Base-by-base conservation (phyloP, 352 stramenopile species). In the Phytophthora palmivora region DNA sequence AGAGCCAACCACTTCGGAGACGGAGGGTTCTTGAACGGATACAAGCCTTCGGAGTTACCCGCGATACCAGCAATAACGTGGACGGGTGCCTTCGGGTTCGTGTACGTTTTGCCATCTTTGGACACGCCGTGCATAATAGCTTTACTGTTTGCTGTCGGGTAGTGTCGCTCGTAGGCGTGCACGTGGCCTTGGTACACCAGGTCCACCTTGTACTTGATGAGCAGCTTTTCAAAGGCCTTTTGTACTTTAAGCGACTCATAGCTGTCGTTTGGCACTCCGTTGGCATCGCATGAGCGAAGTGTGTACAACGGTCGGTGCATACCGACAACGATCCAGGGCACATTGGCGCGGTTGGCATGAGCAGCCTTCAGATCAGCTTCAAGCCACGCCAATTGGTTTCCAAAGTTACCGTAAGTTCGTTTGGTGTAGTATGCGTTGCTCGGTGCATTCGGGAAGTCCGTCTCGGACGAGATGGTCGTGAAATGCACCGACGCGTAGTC, bases 381-480 rank as follows among this genome's bases (percentile, higher is more conserved):
- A 1, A 87, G 64, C 78, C 78, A 87, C 24, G 64, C 34, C 8
- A 87, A 37, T 32, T 87, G 74, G 55, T 76, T 50, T 15, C 70
- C 70, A 18, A 78, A 78, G 39, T 63, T 61, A 14, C 70, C 70
- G 48, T 76, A 76, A 15, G 61, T 70, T 10, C 57, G 63, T 8
- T 67, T 67, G 22, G 54, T 67, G 24, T 57, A 49, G 48, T 79
- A 79, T 18, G 67, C 60, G 39, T 82, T 82, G 48, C 22, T 75
- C 6, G 74, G 74, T 4, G 70, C 67, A 43, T 69, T 54, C 4
- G 48, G 46, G 42, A 67, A 84, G 50, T 84, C 76, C 14, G 77
- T 94, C 62, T 96, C 88, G 45, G 81, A 89, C 45, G 82, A 87
- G 7, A 96, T 70, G 19, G 79, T 72, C n/a, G 84, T 85, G 42